Evolutionary conservation across 148 eudicot species (phyloP).

Genomic region (Vaccinium macrocarpon): DNA sequence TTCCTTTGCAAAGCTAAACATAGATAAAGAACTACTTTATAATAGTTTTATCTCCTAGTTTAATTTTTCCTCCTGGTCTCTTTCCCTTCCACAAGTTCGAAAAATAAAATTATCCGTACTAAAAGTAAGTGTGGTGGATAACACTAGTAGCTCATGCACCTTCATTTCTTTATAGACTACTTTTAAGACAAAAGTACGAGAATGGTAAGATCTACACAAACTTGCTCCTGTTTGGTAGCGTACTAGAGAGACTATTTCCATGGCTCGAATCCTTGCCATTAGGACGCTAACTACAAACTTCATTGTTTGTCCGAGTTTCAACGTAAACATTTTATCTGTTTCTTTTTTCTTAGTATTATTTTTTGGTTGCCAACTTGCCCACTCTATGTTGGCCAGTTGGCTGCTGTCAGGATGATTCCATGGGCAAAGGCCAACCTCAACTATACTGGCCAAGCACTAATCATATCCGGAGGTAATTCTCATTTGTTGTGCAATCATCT

Average conservation of each 20-base stretch:
- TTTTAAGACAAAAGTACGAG: no score
- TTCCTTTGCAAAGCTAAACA: not conserved
- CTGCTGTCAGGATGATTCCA: constrained; percentile 59
- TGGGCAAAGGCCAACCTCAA: constrained; percentile 96
- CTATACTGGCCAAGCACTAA: constrained; percentile 86
- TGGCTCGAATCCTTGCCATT: not conserved
- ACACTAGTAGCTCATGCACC: no score
- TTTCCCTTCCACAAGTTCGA: not conserved
- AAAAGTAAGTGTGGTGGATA: no score
- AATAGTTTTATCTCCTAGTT: not conserved
- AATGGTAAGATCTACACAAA: no score
- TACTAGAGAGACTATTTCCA: no score
- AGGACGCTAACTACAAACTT: not conserved
- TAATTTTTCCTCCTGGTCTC: not conserved
- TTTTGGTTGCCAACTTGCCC: not conserved
- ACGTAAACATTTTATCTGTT: not conserved
- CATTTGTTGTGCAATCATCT: not conserved
- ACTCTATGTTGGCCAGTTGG: constrained; percentile 35
- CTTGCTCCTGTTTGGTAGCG: no score
- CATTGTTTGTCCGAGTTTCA: not conserved
- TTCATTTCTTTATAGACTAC: no score
- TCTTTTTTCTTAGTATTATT: not conserved
- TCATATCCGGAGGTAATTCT: constrained; percentile 52
- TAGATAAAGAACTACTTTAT: not conserved
- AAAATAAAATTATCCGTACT: no score